Base-by-base conservation (phyloP, 495 filamentous ascomycete genomes). In the Penicillium argentinense region DNA sequence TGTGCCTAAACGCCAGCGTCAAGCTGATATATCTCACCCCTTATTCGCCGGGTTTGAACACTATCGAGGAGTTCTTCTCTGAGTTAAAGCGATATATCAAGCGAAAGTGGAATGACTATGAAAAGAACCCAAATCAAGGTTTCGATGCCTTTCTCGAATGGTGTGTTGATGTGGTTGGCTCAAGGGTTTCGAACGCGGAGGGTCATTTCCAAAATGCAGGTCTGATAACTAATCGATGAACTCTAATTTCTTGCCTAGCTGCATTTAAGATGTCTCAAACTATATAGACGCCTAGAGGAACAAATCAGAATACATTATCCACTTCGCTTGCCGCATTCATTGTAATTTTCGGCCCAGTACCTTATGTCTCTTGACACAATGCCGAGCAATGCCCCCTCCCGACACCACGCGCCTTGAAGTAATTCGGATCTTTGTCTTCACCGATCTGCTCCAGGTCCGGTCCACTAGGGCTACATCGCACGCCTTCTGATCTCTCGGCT, bases 41-140 rank as follows among this genome's bases (percentile, higher is more conserved):
- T 9, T 49, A 42, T 30, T 49, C 38, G 1, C 37, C 46, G 3
- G 46, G 42, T 34, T 29, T 49, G 4, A 49, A 49, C 19, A 37
- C 46, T 2, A 49, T 49, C 22, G 46, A 47, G 28, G 46, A 50
- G 30, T 50, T 43, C 9, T 50, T 50, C 23, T 30, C 47, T 27
- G 24, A 50, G 39, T 33, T 50, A 5, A 50, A 50, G 22, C 39
- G 39, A 30, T 50, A 43, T n/a, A 43, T 50, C 19, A 50, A 37
- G 43, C 39, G 47, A 37, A 23, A 32, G 16, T 50, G 16, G 39
- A 5, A 38, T n/a, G 12, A 14, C n/a, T 49, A 49, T 50, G 17
- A 37, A 16, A 40, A 50, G 23, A 30, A 43, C 23, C 30, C 47
- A 24, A 40, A 30, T 11, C 47, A 43, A 9, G 46, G 47, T 25